phyloP scores from a whole-genome alignment of 805 yeast genomes.

The Zygoascus bituminiphila region DNA sequence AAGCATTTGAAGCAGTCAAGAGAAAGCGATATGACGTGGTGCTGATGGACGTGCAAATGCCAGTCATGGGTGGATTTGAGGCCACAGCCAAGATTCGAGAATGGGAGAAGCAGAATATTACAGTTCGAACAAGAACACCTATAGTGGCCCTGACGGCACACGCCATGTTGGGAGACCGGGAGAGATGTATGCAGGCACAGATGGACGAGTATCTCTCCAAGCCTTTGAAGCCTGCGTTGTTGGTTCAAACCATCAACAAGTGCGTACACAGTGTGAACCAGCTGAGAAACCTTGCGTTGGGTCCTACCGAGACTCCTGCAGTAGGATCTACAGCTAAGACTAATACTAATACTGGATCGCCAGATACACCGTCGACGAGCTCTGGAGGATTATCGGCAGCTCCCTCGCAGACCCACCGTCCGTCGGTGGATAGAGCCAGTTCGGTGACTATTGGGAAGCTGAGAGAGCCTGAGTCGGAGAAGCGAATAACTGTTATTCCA shows the following conservation, averaged over 20 bases:
- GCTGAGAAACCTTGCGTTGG: slow-evolving; percentile 30
- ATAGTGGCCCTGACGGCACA: slow-evolving; percentile 88
- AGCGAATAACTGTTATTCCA: background rate
- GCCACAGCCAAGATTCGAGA: slow-evolving; percentile 81
- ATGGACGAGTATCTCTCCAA: slow-evolving; percentile 90
- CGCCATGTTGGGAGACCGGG: slow-evolving; percentile 91
- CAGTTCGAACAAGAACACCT: slow-evolving; percentile 70
- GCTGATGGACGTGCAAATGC: slow-evolving; percentile 93
- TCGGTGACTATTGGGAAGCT: background rate
- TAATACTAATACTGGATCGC: slow-evolving; percentile 1
- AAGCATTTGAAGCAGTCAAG: slow-evolving; percentile 70
- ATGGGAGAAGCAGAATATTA: slow-evolving; percentile 76
- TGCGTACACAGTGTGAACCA: slow-evolving; percentile 52
- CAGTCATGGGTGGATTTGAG: slow-evolving; percentile 91
- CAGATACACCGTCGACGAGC: background rate
- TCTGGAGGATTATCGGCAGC: background rate
- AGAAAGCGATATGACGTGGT: slow-evolving; percentile 67
- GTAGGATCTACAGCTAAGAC: background rate
- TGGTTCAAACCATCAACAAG: slow-evolving; percentile 78
- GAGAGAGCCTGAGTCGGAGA: background rate
- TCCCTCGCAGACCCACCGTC: background rate
- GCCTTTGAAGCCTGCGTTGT: slow-evolving; percentile 74
- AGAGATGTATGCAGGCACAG: slow-evolving; percentile 75
- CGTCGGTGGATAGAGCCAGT: background rate
- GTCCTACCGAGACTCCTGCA: slow-evolving; percentile 20